phyloP scores from a whole-genome alignment of 352 stramenopile genomes.

The Thalassiosira livingstoniorum region DNA sequence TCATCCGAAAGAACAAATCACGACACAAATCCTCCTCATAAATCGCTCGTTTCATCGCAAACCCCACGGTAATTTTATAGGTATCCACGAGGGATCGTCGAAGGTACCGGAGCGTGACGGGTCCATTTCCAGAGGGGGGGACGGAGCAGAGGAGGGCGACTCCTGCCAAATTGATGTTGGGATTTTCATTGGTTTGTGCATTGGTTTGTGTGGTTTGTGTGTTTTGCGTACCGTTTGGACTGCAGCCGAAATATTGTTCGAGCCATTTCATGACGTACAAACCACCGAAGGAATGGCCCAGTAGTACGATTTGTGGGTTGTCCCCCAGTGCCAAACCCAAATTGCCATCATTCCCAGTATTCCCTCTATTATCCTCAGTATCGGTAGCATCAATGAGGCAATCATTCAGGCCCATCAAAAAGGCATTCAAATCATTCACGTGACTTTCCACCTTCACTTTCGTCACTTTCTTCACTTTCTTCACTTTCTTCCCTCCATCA shows the following conservation, averaged over 20 bases:
- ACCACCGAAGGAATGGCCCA: constrained; percentile 87
- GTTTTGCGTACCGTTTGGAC: background rate
- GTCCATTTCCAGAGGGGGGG: constrained; percentile 86
- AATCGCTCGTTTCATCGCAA: constrained; percentile 80
- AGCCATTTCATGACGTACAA: constrained; percentile 85
- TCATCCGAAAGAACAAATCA: constrained; percentile 83
- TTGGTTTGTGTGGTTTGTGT: too few relatives aligned
- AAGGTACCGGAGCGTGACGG: constrained; percentile 84
- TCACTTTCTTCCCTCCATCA: constrained; percentile 73
- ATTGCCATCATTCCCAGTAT: too few relatives aligned
- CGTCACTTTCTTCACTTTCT: too few relatives aligned
- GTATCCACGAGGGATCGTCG: constrained; percentile 69
- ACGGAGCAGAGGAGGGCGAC: constrained; percentile 84
- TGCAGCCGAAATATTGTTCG: constrained; percentile 65
- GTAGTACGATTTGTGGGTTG: constrained; percentile 67
- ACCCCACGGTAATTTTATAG: constrained; percentile 82
- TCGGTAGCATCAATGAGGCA: background rate
- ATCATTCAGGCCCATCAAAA: constrained; percentile 60
- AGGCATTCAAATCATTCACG: constrained; percentile 78
- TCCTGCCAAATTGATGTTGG: constrained; percentile 61
- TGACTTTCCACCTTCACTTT: constrained; percentile 82
- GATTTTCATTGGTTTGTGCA: too few relatives aligned
- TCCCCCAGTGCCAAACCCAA: constrained; percentile 33
- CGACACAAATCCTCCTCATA: constrained; percentile 69
- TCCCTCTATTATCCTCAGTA: constrained; percentile 33